Conservation (phyloP, 352 stramenopile species). For the Phytophthora sansomeana region DNA sequence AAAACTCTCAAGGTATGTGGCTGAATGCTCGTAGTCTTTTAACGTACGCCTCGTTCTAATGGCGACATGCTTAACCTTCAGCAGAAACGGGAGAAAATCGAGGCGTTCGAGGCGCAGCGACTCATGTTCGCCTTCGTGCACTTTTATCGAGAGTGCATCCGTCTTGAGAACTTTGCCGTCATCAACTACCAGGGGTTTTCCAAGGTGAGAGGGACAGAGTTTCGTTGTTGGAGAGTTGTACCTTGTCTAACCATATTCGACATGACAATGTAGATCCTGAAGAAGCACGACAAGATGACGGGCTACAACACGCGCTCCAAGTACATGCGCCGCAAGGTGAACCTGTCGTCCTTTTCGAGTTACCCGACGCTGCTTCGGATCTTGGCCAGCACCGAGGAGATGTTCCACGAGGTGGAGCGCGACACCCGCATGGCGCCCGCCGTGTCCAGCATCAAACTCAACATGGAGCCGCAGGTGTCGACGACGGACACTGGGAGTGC, state of each 20-base stretch:
- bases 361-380: constrained; percentile 80
- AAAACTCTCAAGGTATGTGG: constrained; percentile 65
- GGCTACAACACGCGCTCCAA: constrained; percentile 87
- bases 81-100: constrained; percentile 52
- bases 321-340: constrained; percentile 88
- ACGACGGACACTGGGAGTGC: constrained; percentile 1
- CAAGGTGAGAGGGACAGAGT: constrained; percentile 55
- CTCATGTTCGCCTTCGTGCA: constrained; percentile 88
- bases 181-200: constrained; percentile 90
- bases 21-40: background rate
- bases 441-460: constrained; percentile 66
- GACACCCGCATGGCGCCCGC: constrained; percentile 58
- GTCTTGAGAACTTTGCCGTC: constrained; percentile 84
- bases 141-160: constrained; percentile 84
- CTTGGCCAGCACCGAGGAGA: constrained; percentile 78
- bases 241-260: constrained; percentile 8
- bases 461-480: constrained; percentile 39
- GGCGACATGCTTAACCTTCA: background rate
- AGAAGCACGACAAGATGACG: constrained; percentile 89
- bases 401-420: constrained; percentile 80
- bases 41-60: background rate
- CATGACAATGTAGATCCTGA: constrained; percentile 59
- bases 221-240: no score
- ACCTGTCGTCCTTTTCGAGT: constrained; percentile 80
- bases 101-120: constrained; percentile 64